Base-by-base conservation (phyloP, 495 filamentous ascomycete species). In the Oidiodendron maius region DNA sequence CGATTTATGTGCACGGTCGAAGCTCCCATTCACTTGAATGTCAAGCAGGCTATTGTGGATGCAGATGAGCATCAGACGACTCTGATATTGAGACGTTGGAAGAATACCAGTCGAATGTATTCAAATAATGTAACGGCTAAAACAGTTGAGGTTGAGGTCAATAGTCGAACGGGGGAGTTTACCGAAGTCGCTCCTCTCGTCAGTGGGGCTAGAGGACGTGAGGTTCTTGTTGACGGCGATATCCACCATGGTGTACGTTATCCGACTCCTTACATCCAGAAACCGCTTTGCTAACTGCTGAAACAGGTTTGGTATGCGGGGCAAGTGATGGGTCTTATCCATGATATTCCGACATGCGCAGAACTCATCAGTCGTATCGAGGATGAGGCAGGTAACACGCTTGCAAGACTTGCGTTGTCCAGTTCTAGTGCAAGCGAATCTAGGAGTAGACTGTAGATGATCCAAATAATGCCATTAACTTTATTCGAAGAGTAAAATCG, bases 151-250 rank as follows among this genome's bases (percentile, higher is more conserved):
- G 72, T 94, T 46, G 93, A 98, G 73, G 70, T 70, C 52, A 85
- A 90, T 76, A 93, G 87, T 69, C 80, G 68, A 54, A 86, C 83
- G 6, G 93, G 91, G 25, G 86, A 96, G 50, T 98, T 98, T 56
- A 78, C 83, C 48, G 93, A 97, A 66, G 81, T 98, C 50, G 89
- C 86, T 22, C 87, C 86, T 38, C 89, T 77, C 56, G 88, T 98
- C 18, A 96, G 89, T 62, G 93, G 93, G 37, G 86, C 96, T 78
- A 76, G 91, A 41, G 93, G 93, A 16, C 72, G 86, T 18, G 73
- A 96, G 72, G 93, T 98, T 17, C 97, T 96, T 65, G 53, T 90
- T 37, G 95, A 89, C 55, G 93, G 93, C 28, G 93, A 98, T 61
- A 75, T 85, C 50, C 86, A 98, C 53, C 88, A 78, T 64, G 91